These are phyloP conservation scores for Peronosclerospora sorghi DNA, from an alignment of 352 stramenopile species.

Conservation along the genomic window DNA sequence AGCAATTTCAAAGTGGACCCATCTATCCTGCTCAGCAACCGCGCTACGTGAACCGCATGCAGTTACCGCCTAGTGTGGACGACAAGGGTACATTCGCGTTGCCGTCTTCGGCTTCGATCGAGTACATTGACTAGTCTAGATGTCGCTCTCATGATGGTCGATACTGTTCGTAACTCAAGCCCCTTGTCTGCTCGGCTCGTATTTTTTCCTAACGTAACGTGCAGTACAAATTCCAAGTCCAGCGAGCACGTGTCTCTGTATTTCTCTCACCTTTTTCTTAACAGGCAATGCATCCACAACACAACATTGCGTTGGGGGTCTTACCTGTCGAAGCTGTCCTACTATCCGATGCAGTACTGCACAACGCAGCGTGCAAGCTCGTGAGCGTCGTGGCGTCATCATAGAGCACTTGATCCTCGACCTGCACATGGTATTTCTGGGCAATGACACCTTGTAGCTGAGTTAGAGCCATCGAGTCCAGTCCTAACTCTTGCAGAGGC, in stretches of 20 bases:
- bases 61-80: conserved; percentile 13
- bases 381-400: conserved; percentile 77
- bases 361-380: conserved; percentile 66
- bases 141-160: too few relatives aligned
- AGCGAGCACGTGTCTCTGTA: not conserved
- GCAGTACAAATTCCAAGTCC: not conserved
- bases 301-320: conserved; percentile 38
- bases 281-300: conserved; percentile 68
- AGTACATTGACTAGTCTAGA: conserved; percentile 26
- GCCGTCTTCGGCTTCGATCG: conserved; percentile 24
- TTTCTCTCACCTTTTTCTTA: conserved; percentile 8
- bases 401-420: conserved; percentile 91
- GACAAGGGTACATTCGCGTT: conserved; percentile 14
- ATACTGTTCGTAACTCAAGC: too few relatives aligned
- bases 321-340: conserved; percentile 3
- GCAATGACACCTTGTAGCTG: conserved; percentile 92
- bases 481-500: conserved; percentile 63
- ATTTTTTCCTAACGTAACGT: too few relatives aligned
- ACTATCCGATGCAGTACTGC: conserved; percentile 20
- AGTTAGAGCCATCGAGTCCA: conserved; percentile 91
- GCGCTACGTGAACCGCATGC: conserved; percentile 26
- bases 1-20: conserved; percentile 21
- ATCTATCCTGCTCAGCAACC: conserved; percentile 26
- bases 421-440: conserved; percentile 80
- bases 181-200: too few relatives aligned